Conservation (phyloP, 306 rosid species). For the Calophaca sinica region DNA sequence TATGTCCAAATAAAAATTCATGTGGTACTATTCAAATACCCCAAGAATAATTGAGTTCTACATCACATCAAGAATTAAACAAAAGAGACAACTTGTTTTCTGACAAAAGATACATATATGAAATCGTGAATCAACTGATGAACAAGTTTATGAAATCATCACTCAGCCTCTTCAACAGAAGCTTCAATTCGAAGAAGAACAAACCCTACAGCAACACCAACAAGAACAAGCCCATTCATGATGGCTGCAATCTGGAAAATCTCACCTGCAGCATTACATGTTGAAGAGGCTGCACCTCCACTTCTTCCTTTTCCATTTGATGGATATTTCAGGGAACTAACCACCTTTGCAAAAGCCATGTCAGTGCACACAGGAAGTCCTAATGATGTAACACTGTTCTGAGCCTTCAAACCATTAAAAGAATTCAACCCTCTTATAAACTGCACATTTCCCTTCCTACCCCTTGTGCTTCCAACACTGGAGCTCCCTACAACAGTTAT, state of each 20-base stretch:
- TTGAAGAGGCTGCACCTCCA: constrained; percentile 60
- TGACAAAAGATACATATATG: constrained; percentile 32
- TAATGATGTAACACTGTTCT: constrained; percentile 61
- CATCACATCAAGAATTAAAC: constrained; percentile 50
- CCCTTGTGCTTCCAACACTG: constrained; percentile 44
- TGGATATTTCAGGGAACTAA: constrained; percentile 65
- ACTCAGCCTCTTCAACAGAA: constrained; percentile 65
- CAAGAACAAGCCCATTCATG: constrained; percentile 70
- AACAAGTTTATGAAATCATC: constrained; percentile 32
- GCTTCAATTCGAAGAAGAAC: constrained; percentile 89
- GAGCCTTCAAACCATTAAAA: constrained; percentile 70
- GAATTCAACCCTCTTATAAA: constrained; percentile 64
- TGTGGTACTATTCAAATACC: constrained; percentile 24
- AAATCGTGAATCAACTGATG: background rate
- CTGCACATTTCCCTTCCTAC: constrained; percentile 50
- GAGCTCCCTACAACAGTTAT: constrained; percentile 52
- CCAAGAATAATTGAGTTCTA: constrained; percentile 30
- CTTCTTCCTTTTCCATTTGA: constrained; percentile 50
- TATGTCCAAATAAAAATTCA: constrained; percentile 34
- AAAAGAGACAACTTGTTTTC: constrained; percentile 34
- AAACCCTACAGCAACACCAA: constrained; percentile 90
- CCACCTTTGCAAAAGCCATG: constrained; percentile 71
- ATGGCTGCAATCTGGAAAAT: constrained; percentile 81
- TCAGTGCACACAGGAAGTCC: constrained; percentile 64
- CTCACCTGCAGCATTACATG: constrained; percentile 77